Conservation (phyloP, 2,329 filamentous ascomycete genomes). For the Talaromyces pinophilus region DNA sequence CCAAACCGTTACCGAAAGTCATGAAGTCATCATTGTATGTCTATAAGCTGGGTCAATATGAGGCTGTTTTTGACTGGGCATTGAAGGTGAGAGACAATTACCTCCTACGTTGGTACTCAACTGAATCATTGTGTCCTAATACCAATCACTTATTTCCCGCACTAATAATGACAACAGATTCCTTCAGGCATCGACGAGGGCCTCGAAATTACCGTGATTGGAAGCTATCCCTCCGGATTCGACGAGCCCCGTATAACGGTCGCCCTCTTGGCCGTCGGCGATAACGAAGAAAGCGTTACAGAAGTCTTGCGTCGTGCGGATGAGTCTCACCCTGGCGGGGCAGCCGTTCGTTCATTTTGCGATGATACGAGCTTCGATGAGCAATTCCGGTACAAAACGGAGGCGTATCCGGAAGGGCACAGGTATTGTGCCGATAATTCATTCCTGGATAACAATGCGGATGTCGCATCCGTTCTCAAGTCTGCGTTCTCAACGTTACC, state of each 20-base stretch:
- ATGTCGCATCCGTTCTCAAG: conserved; percentile 27
- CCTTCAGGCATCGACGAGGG: conserved; percentile 19
- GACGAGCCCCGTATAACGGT: conserved; percentile 29
- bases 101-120: not conserved
- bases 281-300: conserved; percentile 22
- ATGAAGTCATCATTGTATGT: conserved; percentile 44
- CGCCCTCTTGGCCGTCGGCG: conserved; percentile 25
- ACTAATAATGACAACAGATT: conserved; percentile 34
- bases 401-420: conserved; percentile 50
- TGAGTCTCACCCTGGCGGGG: conserved; percentile 39
- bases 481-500: not conserved
- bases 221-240: conserved; percentile 17
- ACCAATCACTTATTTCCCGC: not conserved
- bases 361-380: conserved; percentile 36
- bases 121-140: not conserved
- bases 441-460: conserved; percentile 51
- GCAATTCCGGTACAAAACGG: conserved; percentile 37
- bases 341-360: conserved; percentile 40
- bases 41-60: conserved; percentile 46
- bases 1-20: conserved; percentile 15
- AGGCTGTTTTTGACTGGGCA: conserved; percentile 50
- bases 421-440: conserved; percentile 54
- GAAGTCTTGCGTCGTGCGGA: conserved; percentile 44
- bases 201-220: conserved; percentile 24
- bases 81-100: conserved; percentile 25